Percentiles rank a stretch among this genome's conserved stretches.
These are phyloP conservation scores for Debaryomycetaceae sp. DNA, from an alignment of 1,139 yeast species.

Conservation along the genomic window DNA sequence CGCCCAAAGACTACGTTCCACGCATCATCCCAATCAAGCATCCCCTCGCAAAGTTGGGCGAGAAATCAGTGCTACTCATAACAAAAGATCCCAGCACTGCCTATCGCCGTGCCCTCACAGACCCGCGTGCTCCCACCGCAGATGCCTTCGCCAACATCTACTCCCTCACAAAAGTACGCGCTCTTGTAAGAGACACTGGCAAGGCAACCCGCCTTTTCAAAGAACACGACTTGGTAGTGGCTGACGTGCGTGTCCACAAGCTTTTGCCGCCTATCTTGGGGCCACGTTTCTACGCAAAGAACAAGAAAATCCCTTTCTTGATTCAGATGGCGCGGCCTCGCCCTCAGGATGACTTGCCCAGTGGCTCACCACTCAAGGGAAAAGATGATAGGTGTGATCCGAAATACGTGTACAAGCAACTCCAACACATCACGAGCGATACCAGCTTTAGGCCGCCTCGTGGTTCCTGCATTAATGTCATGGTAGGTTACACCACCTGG, in stretches of 20 bases:
- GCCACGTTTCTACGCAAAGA: conserved; percentile 43
- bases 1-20: conserved; percentile 50
- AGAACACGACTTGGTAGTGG: conserved; percentile 55
- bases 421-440: conserved; percentile 50
- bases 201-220: conserved; percentile 36
- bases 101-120: conserved; percentile 36
- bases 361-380: too few species aligned
- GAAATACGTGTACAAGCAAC: conserved; percentile 47
- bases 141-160: conserved; percentile 48
- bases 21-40: conserved; percentile 54
- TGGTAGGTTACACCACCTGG: conserved; percentile 44
- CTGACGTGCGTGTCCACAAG: conserved; percentile 55
- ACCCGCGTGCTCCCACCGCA: conserved; percentile 42
- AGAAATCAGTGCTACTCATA: conserved; percentile 43
- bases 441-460: conserved; percentile 50
- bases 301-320: conserved; percentile 54
- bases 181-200: conserved; percentile 32
- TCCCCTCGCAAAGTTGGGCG: conserved; percentile 34
- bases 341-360: conserved; percentile 24
- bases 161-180: conserved; percentile 45
- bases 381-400: conserved; percentile 52
- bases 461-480: conserved; percentile 39
- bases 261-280: conserved; percentile 48
- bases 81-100: conserved; percentile 59
- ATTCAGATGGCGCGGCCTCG: conserved; percentile 52